Percentiles rank a stretch among this genome's conserved stretches.
Evolutionary conservation across 148 eudicot genomes (phyloP).

Genomic region (Arctostaphylos glauca): DNA sequence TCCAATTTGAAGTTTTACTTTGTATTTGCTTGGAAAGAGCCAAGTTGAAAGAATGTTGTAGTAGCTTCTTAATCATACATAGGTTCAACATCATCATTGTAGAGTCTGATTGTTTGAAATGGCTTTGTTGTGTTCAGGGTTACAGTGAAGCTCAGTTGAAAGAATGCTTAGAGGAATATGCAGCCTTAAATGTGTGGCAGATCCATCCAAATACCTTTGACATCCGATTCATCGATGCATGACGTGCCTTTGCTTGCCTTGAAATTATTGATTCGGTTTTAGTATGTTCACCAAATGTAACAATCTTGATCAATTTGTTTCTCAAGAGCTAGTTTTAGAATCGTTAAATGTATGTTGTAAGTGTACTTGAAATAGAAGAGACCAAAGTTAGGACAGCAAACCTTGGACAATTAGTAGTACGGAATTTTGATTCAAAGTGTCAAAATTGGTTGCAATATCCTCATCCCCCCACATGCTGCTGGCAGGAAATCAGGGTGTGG

Average conservation of each 20-base stretch:
- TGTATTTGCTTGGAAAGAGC: too few species aligned
- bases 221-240: constrained; percentile 87
- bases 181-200: constrained; percentile 97
- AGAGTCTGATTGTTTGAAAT: constrained; percentile 10
- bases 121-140: constrained; percentile 52
- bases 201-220: constrained; percentile 94
- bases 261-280: not conserved
- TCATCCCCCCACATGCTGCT: too few species aligned
- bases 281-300: not conserved
- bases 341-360: too few species aligned
- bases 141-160: constrained; percentile 95
- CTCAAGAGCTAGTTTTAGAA: not conserved
- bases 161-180: constrained; percentile 94
- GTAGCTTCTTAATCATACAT: not conserved
- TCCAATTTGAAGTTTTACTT: too few species aligned
- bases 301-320: not conserved
- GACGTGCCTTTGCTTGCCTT: constrained; percentile 19
- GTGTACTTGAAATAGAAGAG: too few species aligned
- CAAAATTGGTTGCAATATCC: too few species aligned
- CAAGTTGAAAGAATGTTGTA: not conserved
- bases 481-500: too few species aligned
- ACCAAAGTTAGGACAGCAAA: too few species aligned
- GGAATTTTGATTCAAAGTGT: too few species aligned
- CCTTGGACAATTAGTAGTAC: too few species aligned
- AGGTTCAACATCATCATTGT: not conserved